Evolutionary conservation across 108 stramenopile species (phyloP).

Genomic region (Cyclotella baltica): DNA sequence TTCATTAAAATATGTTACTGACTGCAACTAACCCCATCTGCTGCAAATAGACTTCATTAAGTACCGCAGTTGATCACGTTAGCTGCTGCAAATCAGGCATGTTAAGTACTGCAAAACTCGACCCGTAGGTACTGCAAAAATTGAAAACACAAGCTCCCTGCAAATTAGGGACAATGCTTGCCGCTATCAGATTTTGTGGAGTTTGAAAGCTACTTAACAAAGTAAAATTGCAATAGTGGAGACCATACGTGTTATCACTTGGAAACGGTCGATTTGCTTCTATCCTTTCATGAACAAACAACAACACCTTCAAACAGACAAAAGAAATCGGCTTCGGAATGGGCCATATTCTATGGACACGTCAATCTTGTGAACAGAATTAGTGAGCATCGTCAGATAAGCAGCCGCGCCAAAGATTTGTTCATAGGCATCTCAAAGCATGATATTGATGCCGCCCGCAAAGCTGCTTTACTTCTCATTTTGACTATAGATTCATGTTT

Average conservation of each 20-base stretch:
- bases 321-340: conserved; percentile 35
- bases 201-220: conserved; percentile 33
- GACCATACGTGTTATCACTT: conserved; percentile 27
- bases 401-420: neutral
- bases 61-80: too few relatives aligned
- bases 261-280: conserved; percentile 20
- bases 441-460: conserved; percentile 10
- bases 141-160: too few relatives aligned
- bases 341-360: conserved; percentile 24
- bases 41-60: too few relatives aligned
- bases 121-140: too few relatives aligned
- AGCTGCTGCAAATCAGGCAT: too few relatives aligned
- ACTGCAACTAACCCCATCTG: too few relatives aligned
- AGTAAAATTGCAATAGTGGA: conserved; percentile 46
- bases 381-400: neutral
- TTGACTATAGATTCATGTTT: too few relatives aligned
- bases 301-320: conserved; percentile 17
- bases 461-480: too few relatives aligned
- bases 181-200: conserved; percentile 42
- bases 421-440: conserved; percentile 35
- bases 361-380: conserved; percentile 13
- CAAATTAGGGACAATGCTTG: neutral
- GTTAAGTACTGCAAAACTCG: too few relatives aligned
- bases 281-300: conserved; percentile 18
- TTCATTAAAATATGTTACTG: too few relatives aligned